Conservation (phyloP, 345 rosid species). For the Fremontodendron californicum region DNA sequence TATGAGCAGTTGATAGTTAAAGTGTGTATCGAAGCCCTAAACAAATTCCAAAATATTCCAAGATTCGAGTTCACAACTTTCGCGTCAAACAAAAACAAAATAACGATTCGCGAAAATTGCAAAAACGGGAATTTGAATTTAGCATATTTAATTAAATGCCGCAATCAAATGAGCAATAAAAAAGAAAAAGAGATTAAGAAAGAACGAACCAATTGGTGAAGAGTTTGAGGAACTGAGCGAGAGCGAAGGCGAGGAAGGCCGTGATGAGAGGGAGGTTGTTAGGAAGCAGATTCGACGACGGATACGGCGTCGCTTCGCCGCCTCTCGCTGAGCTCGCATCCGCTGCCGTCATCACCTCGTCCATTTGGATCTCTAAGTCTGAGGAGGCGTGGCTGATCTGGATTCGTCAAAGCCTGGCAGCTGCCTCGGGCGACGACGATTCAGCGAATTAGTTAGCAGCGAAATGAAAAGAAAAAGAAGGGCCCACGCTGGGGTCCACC, state of each 20-base stretch:
- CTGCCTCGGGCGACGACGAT: background rate
- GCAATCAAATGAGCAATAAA: background rate
- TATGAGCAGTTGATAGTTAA: background rate
- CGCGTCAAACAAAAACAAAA: background rate
- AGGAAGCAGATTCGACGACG: slow-evolving; percentile 44
- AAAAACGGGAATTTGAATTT: background rate
- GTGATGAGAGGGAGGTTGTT: slow-evolving; percentile 76
- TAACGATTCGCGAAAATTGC: background rate
- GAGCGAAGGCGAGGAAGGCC: slow-evolving; percentile 83
- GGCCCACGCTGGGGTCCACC: background rate
- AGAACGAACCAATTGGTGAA: slow-evolving; percentile 83
- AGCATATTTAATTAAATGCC: background rate
- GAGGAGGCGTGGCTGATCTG: background rate
- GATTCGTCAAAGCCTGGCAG: background rate
- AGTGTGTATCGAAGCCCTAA: background rate
- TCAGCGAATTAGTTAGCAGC: background rate
- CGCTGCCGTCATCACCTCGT: slow-evolving; percentile 59
- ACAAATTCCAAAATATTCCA: slow-evolving; percentile 1
- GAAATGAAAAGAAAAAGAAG: background rate
- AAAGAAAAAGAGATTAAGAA: background rate
- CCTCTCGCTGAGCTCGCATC: slow-evolving; percentile 37
- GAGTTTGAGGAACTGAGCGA: slow-evolving; percentile 95
- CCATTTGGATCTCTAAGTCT: slow-evolving; percentile 26
- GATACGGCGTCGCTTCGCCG: slow-evolving; percentile 22
- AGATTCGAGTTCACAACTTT: background rate